A percentile compares a stretch with the other conserved stretches of the same genome.
These are phyloP conservation scores for Hawksworthiomyces lignivorus DNA, from an alignment of 2,329 filamentous ascomycete species.

Conservation along the genomic window DNA sequence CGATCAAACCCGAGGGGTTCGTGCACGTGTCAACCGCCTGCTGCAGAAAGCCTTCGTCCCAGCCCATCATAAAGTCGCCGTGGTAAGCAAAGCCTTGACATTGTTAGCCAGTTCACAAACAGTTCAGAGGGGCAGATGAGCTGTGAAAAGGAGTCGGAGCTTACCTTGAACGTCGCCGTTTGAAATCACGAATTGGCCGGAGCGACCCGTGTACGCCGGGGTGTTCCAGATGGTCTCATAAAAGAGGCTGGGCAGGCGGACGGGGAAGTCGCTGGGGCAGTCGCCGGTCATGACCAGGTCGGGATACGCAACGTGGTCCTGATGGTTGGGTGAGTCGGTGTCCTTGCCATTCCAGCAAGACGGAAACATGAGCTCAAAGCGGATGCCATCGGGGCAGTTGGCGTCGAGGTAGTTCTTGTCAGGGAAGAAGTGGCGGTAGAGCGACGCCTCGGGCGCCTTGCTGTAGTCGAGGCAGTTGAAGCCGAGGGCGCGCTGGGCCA, in stretches of 20 bases:
- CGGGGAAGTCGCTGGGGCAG: slow-evolving; percentile 63
- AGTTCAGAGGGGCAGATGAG: background rate
- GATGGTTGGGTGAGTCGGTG: slow-evolving; percentile 46
- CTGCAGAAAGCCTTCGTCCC: slow-evolving; percentile 63
- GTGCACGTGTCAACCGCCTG: slow-evolving; percentile 69
- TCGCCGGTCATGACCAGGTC: slow-evolving; percentile 65
- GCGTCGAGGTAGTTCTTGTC: slow-evolving; percentile 71
- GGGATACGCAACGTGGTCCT: slow-evolving; percentile 69
- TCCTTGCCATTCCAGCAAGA: slow-evolving; percentile 80
- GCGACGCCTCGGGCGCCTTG: slow-evolving; percentile 57
- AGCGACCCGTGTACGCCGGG: slow-evolving; percentile 49
- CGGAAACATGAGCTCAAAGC: slow-evolving; percentile 80
- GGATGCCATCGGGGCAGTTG: slow-evolving; percentile 74
- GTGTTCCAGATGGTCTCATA: slow-evolving; percentile 84
- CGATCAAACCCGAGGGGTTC: slow-evolving; percentile 57
- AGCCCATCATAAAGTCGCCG: slow-evolving; percentile 74
- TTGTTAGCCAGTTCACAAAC: slow-evolving; percentile 11
- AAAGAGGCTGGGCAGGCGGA: slow-evolving; percentile 66
- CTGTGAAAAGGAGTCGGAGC: background rate
- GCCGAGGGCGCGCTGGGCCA: slow-evolving; percentile 75
- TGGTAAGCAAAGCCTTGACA: slow-evolving; percentile 62
- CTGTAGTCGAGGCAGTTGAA: slow-evolving; percentile 93
- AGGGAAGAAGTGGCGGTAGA: slow-evolving; percentile 76
- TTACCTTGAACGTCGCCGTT: slow-evolving; percentile 70
- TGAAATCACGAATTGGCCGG: slow-evolving; percentile 65